Percentiles rank a stretch among this genome's conserved stretches.
Evolutionary conservation across 1,284 basidiomycete species (phyloP).

Genomic region (Neonothopanus nambi): DNA sequence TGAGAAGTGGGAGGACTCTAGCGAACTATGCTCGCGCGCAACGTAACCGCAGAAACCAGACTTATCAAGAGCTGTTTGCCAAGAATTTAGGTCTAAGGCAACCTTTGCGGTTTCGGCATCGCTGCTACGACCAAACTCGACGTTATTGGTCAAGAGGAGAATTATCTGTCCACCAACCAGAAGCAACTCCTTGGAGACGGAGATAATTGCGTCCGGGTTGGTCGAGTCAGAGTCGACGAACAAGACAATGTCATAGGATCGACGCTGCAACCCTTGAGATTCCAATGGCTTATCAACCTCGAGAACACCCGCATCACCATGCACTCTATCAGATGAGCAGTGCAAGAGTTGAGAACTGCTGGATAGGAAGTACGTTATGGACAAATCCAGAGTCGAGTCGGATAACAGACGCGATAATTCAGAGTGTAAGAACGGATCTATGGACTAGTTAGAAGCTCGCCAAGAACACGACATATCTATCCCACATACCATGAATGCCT

Average conservation of each 20-base stretch:
- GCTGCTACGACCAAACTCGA: too few relatives aligned
- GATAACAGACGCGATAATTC: background rate
- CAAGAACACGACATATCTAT: background rate
- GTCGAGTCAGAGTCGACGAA: background rate
- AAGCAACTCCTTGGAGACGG: background rate
- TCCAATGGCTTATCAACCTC: background rate
- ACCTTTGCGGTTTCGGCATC: too few relatives aligned
- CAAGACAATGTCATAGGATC: background rate
- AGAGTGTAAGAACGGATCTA: background rate
- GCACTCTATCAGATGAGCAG: background rate
- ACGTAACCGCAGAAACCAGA: too few relatives aligned
- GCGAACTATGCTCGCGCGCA: too few relatives aligned
- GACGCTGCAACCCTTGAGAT: background rate
- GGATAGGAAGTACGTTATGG: background rate
- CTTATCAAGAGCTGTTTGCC: too few relatives aligned
- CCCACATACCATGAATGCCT: background rate
- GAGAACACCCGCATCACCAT: background rate
- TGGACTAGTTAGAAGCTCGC: background rate
- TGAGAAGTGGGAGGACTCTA: background rate
- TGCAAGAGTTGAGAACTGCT: background rate
- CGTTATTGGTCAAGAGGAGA: background rate
- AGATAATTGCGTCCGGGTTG: background rate
- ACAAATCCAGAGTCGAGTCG: background rate
- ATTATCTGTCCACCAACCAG: background rate
- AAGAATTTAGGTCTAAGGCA: too few relatives aligned